These are phyloP conservation scores for Mortierella antarctica DNA, from an alignment of 192 early-diverging fungal species.

Conservation along the genomic window DNA sequence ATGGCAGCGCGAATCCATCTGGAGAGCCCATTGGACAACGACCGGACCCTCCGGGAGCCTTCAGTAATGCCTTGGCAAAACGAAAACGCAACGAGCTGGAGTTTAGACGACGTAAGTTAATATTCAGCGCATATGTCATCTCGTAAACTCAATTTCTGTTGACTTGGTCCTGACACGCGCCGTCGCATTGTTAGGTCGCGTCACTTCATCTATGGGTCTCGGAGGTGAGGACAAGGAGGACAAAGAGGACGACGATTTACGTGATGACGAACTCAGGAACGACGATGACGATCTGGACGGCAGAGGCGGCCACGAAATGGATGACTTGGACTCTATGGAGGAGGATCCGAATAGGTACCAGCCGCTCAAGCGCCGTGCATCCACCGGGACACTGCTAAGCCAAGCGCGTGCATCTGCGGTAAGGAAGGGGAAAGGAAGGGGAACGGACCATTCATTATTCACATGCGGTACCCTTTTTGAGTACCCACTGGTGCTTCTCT, in stretches of 20 bases:
- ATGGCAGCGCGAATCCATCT: too few relatives aligned
- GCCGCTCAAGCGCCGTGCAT: conserved; percentile 43
- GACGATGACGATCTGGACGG: conserved; percentile 20
- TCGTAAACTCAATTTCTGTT: background rate
- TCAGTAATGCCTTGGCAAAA: conserved; percentile 23
- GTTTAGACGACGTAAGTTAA: conserved; percentile 29
- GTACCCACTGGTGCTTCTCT: background rate
- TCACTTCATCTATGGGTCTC: conserved; percentile 13
- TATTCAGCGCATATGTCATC: background rate
- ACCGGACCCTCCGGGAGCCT: background rate
- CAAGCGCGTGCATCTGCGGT: conserved; percentile 29
- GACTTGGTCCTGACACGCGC: background rate
- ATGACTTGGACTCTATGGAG: conserved; percentile 21
- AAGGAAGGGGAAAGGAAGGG: background rate
- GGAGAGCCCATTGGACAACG: background rate
- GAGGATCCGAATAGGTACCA: conserved; percentile 38
- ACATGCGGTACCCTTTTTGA: background rate
- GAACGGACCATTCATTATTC: background rate
- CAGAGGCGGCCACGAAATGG: conserved; percentile 1
- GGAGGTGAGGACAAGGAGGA: conserved; percentile 43
- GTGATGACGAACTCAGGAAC: conserved; percentile 28
- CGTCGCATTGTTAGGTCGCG: conserved; percentile 21
- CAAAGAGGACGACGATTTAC: conserved; percentile 13
- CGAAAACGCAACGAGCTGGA: conserved; percentile 42
- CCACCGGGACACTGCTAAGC: conserved; percentile 34